These are phyloP conservation scores for Kluyveromyces lactis DNA, from an alignment of 805 yeast species.

Conservation along the genomic window DNA sequence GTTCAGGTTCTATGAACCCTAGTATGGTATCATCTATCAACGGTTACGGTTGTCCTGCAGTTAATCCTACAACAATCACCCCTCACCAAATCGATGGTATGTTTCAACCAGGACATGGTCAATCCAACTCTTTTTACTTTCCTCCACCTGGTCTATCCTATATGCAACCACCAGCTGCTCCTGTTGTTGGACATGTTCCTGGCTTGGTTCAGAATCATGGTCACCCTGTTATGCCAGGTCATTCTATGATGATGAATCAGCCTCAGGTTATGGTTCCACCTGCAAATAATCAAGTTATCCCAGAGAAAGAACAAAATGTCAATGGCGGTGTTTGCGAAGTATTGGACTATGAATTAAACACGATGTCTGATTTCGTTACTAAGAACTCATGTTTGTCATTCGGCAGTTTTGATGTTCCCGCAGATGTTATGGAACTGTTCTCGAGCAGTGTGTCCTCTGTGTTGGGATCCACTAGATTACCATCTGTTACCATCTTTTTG, in stretches of 20 bases:
- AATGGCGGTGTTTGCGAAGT: conserved; percentile 72
- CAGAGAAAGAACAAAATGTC: conserved; percentile 13
- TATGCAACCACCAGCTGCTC: conserved; percentile 6
- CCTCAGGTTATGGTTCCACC: conserved; percentile 10
- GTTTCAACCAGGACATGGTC: conserved; percentile 6
- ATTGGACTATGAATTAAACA: conserved; percentile 68
- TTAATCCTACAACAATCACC: background rate
- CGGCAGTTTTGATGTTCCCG: conserved; percentile 36
- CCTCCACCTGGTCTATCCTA: conserved; percentile 20
- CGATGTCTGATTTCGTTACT: conserved; percentile 74
- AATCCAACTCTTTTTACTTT: conserved; percentile 9
- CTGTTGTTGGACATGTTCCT: conserved; percentile 1
- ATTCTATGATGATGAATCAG: conserved; percentile 2
- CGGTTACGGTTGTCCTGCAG: background rate
- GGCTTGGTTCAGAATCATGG: background rate
- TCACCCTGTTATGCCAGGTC: conserved; percentile 2
- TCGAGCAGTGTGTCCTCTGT: conserved; percentile 56
- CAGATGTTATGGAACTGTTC: conserved; percentile 33
- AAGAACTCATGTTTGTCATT: conserved; percentile 66
- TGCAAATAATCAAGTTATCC: conserved; percentile 7
- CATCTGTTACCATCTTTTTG: conserved; percentile 70
- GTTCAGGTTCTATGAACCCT: background rate
- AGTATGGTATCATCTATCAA: background rate
- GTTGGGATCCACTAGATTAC: conserved; percentile 78
- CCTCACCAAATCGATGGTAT: conserved; percentile 1